Base-by-base conservation (phyloP, 2,329 filamentous ascomycete genomes). In the Juglanconis sp. region DNA sequence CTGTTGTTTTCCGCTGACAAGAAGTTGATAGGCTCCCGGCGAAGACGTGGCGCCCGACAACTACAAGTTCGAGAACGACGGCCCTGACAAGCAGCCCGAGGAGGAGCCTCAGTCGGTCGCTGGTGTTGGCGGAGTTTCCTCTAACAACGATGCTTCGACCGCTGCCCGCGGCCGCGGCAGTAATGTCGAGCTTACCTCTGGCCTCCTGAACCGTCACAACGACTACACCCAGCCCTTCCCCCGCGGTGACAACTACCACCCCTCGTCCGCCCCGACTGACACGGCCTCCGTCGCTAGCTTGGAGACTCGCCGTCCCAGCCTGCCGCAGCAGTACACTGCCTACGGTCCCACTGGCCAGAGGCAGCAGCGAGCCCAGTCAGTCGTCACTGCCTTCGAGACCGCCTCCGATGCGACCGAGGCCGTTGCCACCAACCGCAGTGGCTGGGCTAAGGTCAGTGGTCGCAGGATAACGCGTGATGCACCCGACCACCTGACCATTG, bases 311-410 rank as follows among this genome's bases (percentile, higher is more conserved):
- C 35, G 31, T 17, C 50, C 36, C 32, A 13, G 11, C 24, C 13
- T 8, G 35, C 10, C 8, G 5, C 9, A 35, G 61, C 24, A 57
- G 3, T 68, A 62, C 59, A 68, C 65, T 30, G 66, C 65, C 38
- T 69, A 58, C 51, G 67, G 65, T 13, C 67, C 68, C 3, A 31
- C 65, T 5, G 68, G 68, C 32, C 52, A 68, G 58, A 17, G 52
- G 17, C 61, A 63, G 35, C 56, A 42, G 46, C 61, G 61, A 13
- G 9, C 38, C 30, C 54, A 54, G 30, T 44, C 51, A 10, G 35
- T 38, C 35, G 30, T 32, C 24, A 56, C 53, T 42, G 34, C 38
- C 30, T 66, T 63, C 2, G 53, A 48, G 40, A 60, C 36, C 34
- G 36, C 46, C 17, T 35, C 47, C 30, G 47, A 32, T 15, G 47